Evolutionary conservation across 164 flowering plant species (phyloP).

Genomic region (Annona cherimola): DNA sequence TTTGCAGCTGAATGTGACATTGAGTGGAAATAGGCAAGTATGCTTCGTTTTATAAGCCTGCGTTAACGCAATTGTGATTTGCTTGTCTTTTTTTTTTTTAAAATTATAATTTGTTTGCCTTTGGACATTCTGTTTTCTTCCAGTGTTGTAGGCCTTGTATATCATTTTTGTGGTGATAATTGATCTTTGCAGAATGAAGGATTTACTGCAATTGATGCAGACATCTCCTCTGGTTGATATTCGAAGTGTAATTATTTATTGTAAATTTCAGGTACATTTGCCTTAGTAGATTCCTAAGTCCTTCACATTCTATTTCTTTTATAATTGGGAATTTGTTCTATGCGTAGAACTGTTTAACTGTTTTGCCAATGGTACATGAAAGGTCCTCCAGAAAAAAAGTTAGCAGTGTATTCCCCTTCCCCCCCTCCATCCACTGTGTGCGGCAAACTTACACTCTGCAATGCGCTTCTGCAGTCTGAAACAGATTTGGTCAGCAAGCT

Average conservation of each 20-base stretch:
- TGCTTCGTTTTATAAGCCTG: neutral
- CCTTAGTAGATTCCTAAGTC: neutral
- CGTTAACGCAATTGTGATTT: too few relatives aligned
- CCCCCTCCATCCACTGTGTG: too few relatives aligned
- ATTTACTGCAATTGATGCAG: constrained; percentile 58
- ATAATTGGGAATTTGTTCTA: neutral
- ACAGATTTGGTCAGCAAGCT: constrained; percentile 73
- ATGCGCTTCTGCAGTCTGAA: constrained; percentile 60
- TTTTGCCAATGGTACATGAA: neutral
- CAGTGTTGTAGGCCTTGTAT: neutral
- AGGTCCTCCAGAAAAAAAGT: neutral
- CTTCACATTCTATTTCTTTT: neutral
- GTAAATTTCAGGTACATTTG: constrained; percentile 83
- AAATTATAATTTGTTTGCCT: too few relatives aligned
- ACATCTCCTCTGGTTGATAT: constrained; percentile 57
- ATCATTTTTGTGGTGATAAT: neutral
- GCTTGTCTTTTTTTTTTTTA: too few relatives aligned
- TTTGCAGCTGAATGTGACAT: constrained; percentile 63
- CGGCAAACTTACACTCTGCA: neutral
- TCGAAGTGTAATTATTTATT: constrained; percentile 78
- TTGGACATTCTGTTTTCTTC: neutral
- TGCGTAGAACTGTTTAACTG: neutral
- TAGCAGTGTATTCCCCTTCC: too few relatives aligned
- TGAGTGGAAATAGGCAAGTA: constrained; percentile 66
- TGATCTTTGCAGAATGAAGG: constrained; percentile 56